phyloP scores from a whole-genome alignment of 225 moss, liverwort and hornwort species.

The Pseudoscleropodium purum region DNA sequence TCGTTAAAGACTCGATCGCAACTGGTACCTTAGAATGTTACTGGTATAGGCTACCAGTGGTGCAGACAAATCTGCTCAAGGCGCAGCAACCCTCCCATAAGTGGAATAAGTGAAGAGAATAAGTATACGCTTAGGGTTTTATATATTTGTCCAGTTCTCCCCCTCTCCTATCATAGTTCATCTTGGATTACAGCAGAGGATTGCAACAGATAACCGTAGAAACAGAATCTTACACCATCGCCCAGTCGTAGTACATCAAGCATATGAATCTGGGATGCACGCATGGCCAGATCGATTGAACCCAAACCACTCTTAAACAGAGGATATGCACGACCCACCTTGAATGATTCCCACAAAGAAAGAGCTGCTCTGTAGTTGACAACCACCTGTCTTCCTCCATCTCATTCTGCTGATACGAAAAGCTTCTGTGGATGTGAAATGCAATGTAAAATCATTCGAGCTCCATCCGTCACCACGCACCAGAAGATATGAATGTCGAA shows the following conservation, averaged over 20 bases:
- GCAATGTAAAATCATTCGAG: background rate
- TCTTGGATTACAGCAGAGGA: background rate
- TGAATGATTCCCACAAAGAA: constrained; percentile 1
- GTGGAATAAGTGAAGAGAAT: background rate
- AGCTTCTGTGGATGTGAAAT: background rate
- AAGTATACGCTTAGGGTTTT: background rate
- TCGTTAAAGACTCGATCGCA: constrained; percentile 1
- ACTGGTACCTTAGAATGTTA: background rate
- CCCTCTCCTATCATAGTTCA: background rate
- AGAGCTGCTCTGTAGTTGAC: background rate
- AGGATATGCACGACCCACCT: background rate
- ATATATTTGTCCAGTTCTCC: background rate
- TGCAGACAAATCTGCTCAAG: constrained; percentile 12
- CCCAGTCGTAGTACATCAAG: background rate
- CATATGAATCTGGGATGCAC: background rate
- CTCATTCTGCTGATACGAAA: background rate
- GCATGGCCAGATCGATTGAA: background rate
- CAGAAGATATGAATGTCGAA: background rate
- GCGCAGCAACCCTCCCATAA: background rate
- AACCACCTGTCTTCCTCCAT: background rate
- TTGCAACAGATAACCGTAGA: background rate
- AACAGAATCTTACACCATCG: background rate
- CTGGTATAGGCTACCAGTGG: background rate
- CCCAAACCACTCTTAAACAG: background rate
- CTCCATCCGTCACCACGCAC: background rate